Base-by-base conservation (phyloP, 768 basidiomycete species). In the Mycena amicta region DNA sequence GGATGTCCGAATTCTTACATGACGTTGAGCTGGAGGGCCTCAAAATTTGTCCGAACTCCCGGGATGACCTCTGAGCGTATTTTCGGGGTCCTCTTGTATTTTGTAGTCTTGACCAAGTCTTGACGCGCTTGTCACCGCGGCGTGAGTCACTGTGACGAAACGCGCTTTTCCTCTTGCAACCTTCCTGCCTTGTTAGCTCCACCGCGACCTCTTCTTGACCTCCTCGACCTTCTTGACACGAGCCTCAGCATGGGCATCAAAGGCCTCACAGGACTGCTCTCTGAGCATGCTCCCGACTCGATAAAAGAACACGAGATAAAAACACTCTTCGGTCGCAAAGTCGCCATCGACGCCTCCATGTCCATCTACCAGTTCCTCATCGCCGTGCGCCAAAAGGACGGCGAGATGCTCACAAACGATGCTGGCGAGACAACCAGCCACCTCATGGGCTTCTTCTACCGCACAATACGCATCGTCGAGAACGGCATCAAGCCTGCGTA, bases 401-500 rank as follows among this genome's bases (percentile, higher is more conserved):
- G 97, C 20, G 94, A 98, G 74, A 84, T 95, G 81, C 83, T 99
- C 64, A 96, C 90, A 66, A 98, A 98, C 69, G 96, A 98, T n/a
- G 87, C 89, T 0, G 97, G 97, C 18, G 97, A 99, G 70, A 97
- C 94, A 3, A 99, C 97, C 2, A 95, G 94, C 75, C 96, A 99
- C 75, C 79, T 99, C 12, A 98, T 98, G 95, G 97, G 97, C 0
- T 90, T 98, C 73, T 99, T 99, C 77, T 98, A 98, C 68, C 84
- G 95, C 37, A 99, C 97, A 0, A 92, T 99, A 58, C 84, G 97
- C 23, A 98, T 99, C 71, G 95, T 95, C 18, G 97, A 99, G 75
- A 96, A 98, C 64, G 97, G 97, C 3, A 94, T 99, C 70, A 99
- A 99, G 69, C 95, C 96, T 0, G 90, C 90, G 30, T 98, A 98